These are phyloP conservation scores for Ogataea sp. DNA, from an alignment of 805 yeast genomes.

Conservation along the genomic window DNA sequence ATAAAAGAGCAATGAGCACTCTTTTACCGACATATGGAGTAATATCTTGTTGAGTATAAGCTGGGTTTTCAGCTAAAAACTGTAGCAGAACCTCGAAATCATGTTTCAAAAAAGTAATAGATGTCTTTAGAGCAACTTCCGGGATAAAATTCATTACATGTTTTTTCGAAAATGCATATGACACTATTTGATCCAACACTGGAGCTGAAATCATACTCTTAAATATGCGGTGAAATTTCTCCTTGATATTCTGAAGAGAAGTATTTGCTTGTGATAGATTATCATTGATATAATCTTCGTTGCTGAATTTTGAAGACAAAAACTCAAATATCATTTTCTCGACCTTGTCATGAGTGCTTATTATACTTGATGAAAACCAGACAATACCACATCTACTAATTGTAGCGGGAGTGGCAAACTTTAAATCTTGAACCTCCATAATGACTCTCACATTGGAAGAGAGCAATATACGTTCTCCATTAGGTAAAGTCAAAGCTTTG, in stretches of 20 bases:
- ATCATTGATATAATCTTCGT: conserved; percentile 8
- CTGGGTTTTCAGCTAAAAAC: conserved; percentile 13
- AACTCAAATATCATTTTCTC: conserved; percentile 6
- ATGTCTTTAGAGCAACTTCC: conserved; percentile 29
- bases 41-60: conserved; percentile 19
- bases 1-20: conserved; percentile 33
- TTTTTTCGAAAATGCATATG: conserved; percentile 17
- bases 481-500: conserved; percentile 70
- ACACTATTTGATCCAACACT: conserved; percentile 3
- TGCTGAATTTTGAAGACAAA: conserved; percentile 2
- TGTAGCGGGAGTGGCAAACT: conserved; percentile 81
- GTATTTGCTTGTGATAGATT: no score
- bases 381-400: conserved; percentile 88
- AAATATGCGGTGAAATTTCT: conserved; percentile 5
- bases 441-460: conserved; percentile 57
- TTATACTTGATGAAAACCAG: conserved; percentile 44
- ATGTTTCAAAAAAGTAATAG: conserved; percentile 31
- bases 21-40: conserved; percentile 25
- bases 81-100: conserved; percentile 23
- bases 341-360: not conserved
- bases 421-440: conserved; percentile 67
- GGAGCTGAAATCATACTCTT: not conserved
- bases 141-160: conserved; percentile 48
- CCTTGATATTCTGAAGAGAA: no score
- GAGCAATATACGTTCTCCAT: conserved; percentile 74